A percentile compares a stretch with the other conserved stretches of the same genome.
These are phyloP conservation scores for Ramularia endophylla DNA, from an alignment of 2,329 filamentous ascomycete genomes.

Conservation along the genomic window DNA sequence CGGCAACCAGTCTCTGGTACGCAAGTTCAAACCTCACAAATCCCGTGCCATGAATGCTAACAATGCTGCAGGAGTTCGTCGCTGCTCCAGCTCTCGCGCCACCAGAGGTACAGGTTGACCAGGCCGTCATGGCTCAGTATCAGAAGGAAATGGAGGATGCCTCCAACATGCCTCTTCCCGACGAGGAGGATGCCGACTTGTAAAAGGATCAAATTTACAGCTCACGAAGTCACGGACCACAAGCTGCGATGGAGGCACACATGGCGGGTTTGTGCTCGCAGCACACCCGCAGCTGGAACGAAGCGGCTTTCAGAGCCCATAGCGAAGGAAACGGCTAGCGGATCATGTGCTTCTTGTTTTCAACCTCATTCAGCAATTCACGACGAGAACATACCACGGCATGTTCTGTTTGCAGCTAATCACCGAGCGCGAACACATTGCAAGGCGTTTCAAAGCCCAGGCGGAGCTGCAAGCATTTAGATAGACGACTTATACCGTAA, in stretches of 20 bases:
- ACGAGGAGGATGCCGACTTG: conserved; percentile 76
- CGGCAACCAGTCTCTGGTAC: conserved; percentile 79
- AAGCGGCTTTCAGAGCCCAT: conserved; percentile 22
- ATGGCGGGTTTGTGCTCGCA: conserved; percentile 15
- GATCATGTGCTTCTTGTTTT: conserved; percentile 22
- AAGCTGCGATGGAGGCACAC: conserved; percentile 12
- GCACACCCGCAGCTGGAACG: conserved; percentile 11
- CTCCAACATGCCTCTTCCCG: conserved; percentile 77
- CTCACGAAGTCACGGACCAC: conserved; percentile 18
- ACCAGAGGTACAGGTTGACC: conserved; percentile 84
- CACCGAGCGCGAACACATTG: conserved; percentile 1
- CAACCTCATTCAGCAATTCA: conserved; percentile 12
- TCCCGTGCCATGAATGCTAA: no score
- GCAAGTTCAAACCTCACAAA: conserved; percentile 33
- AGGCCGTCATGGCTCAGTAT: conserved; percentile 74
- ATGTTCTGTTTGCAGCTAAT: conserved; percentile 4
- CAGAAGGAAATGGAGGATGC: conserved; percentile 82
- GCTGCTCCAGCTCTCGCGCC: conserved; percentile 91
- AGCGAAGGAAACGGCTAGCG: conserved; percentile 23
- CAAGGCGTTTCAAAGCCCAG: conserved; percentile 1
- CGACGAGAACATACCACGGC: conserved; percentile 13
- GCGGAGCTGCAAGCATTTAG: conserved; percentile 2
- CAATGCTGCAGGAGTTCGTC: conserved; percentile 72
- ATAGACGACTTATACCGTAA: conserved; percentile 3
- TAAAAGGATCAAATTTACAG: conserved; percentile 30